Evolutionary conservation across 352 stramenopile species (phyloP).

Genomic region (Phytopythium montanum): DNA sequence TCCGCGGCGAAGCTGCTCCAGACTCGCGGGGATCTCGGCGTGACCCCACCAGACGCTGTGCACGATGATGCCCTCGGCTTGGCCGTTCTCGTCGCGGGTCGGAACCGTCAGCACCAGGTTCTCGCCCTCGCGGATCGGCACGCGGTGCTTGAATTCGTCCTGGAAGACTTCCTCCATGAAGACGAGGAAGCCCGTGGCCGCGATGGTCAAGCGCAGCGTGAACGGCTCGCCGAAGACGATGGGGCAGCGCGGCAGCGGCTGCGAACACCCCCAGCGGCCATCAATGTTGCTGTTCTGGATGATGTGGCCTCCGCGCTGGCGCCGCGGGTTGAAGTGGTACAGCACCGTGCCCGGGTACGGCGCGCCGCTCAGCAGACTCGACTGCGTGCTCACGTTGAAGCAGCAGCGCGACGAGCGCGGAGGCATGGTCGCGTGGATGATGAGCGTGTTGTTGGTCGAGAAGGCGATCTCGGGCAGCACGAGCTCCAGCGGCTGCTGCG

Average conservation of each 20-base stretch:
- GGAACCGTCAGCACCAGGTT: conserved; percentile 76
- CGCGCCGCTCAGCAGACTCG: conserved; percentile 62
- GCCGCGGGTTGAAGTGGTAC: conserved; percentile 78
- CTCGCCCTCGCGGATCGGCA: conserved; percentile 80
- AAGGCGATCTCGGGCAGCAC: conserved; percentile 74
- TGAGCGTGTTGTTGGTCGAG: conserved; percentile 82
- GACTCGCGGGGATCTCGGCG: conserved; percentile 61
- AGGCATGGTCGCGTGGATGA: conserved; percentile 74
- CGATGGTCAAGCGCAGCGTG: conserved; percentile 68
- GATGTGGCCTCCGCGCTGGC: conserved; percentile 57
- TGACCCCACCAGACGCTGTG: conserved; percentile 86
- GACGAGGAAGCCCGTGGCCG: conserved; percentile 66
- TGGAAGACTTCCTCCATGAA: conserved; percentile 82
- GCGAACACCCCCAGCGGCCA: conserved; percentile 64
- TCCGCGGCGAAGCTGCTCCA: conserved; percentile 48
- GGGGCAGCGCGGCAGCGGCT: conserved; percentile 58
- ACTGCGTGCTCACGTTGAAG: conserved; percentile 76
- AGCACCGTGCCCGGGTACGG: conserved; percentile 74
- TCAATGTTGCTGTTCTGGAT: conserved; percentile 86
- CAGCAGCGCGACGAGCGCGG: conserved; percentile 58
- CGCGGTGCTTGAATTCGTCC: conserved; percentile 80
- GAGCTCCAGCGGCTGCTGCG: conserved; percentile 47
- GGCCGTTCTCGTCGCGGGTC: conserved; percentile 71
- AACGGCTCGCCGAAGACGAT: conserved; percentile 76
- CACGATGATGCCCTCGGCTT: conserved; percentile 63